Evolutionary conservation across 192 early-diverging fungal species (phyloP).

Genomic region (Coemansia sp.): DNA sequence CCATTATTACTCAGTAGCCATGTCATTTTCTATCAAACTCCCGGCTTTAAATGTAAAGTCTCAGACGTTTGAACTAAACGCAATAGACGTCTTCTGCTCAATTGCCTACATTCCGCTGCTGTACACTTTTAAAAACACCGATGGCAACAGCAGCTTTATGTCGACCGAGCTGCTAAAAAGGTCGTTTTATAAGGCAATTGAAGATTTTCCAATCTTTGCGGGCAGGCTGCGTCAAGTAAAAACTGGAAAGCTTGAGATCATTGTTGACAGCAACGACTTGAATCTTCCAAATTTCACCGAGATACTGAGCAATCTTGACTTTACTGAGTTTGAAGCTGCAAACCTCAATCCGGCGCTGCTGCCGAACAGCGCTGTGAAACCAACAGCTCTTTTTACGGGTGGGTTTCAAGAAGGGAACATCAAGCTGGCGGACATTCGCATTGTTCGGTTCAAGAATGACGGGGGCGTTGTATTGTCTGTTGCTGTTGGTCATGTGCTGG

Average conservation of each 20-base stretch:
- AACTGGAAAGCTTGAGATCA: background rate
- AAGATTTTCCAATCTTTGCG: slow-evolving; percentile 3
- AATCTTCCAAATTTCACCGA: slow-evolving; percentile 2
- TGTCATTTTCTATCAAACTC: too few species aligned
- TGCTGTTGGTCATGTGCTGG: slow-evolving; percentile 1
- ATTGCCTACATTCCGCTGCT: slow-evolving; percentile 1
- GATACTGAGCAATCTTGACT: background rate
- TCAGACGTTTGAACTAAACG: background rate
- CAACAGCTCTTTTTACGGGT: background rate
- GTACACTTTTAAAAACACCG: slow-evolving; percentile 4
- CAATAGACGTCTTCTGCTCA: background rate
- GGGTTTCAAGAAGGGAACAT: background rate
- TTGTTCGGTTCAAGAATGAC: slow-evolving; percentile 10
- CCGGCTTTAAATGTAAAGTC: background rate
- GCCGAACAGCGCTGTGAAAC: background rate
- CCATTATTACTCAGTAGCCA: too few species aligned
- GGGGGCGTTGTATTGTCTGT: slow-evolving; percentile 17
- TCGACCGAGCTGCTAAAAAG: slow-evolving; percentile 1
- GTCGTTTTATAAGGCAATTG: background rate
- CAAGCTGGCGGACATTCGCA: slow-evolving; percentile 4
- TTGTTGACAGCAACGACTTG: slow-evolving; percentile 5
- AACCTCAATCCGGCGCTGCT: background rate
- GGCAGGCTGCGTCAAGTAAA: background rate
- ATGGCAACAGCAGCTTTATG: slow-evolving; percentile 4
- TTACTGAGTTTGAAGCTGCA: background rate